Evolutionary conservation across 2,329 filamentous ascomycete species (phyloP), one percentile per base, ranked within the genome.

Genomic region (Epichloe elymi): DNA sequence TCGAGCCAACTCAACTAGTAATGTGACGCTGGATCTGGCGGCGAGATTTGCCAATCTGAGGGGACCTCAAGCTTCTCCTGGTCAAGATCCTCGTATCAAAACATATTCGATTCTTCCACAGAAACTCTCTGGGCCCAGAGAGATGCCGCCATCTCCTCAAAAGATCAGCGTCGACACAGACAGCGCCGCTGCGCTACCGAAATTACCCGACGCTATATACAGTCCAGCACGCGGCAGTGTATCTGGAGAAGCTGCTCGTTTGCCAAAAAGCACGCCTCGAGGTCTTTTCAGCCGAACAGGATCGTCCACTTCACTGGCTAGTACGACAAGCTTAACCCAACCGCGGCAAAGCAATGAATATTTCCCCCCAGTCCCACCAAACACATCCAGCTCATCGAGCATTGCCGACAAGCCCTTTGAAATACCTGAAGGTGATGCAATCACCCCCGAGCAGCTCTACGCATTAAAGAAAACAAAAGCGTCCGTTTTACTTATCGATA

Each of bases 401-500:
- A 65, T 68, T 60, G 72, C 54, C 55, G 68, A 56, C 62, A 79
- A 58, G 43, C 10, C 55, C 7, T 51, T 74, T 71, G 58, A 74
- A 68, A 55, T 82, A 63, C 63, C 84, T 65, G 62, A 74, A 66
- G 62, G 78, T 6, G 68, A 75, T 70, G 64, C 65, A 0, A 83
- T 95, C 40, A 80, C 78, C 3, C 79, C 85, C 0, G 75, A 85
- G 52, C 80, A 85, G 50, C 74, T 98, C 1, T 77, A 83, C 54
- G 77, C 83, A 45, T 85, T 85, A 51, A 79, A 95, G 61, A 74
- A 75, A 51, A 68, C 61, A 57, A 76, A 62, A 51, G 57, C 60
- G 54, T 88, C 69, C 68, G 74, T 96, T 23, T 70, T 98, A 12
- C 65, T 97, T 23, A 88, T 98, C 56, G 93, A 98, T 65, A 81